Evolutionary conservation across 495 filamentous ascomycete species (phyloP).

Genomic region (Penicillium manginii): DNA sequence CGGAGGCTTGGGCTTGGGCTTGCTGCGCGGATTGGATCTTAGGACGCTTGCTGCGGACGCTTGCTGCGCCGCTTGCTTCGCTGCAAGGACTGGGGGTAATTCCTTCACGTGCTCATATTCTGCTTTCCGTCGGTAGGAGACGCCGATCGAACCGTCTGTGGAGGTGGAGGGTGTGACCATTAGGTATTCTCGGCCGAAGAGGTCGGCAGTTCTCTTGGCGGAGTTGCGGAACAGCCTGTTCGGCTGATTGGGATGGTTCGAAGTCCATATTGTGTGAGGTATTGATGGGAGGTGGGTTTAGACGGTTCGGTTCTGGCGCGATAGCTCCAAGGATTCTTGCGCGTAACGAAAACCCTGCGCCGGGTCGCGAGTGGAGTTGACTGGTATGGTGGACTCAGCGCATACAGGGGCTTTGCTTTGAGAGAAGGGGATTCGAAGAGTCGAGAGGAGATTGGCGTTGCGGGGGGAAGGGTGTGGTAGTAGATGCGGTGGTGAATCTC

Average conservation of each 20-base stretch:
- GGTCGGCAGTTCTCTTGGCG: conserved; percentile 69
- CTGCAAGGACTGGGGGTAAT: conserved; percentile 81
- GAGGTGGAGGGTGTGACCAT: conserved; percentile 53
- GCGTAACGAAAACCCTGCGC: conserved; percentile 24
- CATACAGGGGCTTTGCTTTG: background rate
- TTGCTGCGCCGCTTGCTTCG: conserved; percentile 75
- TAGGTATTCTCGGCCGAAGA: conserved; percentile 61
- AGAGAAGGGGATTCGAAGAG: background rate
- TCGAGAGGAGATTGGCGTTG: background rate
- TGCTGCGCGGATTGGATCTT: conserved; percentile 36
- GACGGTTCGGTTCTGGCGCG: conserved; percentile 5
- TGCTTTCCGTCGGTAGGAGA: conserved; percentile 64
- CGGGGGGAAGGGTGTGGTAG: conserved; percentile 7
- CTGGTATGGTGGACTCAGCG: background rate
- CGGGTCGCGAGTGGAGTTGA: conserved; percentile 3
- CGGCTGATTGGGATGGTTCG: conserved; percentile 37
- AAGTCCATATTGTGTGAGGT: conserved; percentile 35
- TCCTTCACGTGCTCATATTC: conserved; percentile 85
- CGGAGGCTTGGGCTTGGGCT: conserved; percentile 24
- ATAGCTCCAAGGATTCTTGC: conserved; percentile 11
- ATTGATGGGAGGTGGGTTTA: conserved; percentile 7
- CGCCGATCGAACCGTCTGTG: conserved; percentile 48
- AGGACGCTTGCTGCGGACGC: conserved; percentile 61
- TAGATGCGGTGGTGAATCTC: conserved; percentile 15
- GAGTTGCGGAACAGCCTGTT: conserved; percentile 59